Evolutionary conservation across 2,329 filamentous ascomycete species (phyloP).

Genomic region (Aaosphaeria pasadenensis): DNA sequence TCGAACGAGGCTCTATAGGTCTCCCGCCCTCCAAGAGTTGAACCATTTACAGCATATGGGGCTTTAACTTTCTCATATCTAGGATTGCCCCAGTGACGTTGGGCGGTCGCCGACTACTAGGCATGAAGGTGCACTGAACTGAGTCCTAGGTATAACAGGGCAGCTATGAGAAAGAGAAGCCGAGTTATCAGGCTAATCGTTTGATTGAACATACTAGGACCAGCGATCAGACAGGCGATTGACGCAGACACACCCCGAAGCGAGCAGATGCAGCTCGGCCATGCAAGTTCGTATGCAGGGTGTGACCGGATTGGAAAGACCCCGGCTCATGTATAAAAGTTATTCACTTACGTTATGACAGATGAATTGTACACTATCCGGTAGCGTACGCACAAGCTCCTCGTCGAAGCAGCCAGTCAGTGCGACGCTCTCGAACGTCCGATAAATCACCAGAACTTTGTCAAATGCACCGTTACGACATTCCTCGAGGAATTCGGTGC

Average conservation of each 20-base stretch:
- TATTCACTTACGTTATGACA: conserved; percentile 42
- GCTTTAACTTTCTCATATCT: too few species aligned
- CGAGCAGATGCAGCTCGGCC: conserved; percentile 3
- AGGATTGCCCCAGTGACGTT: too few species aligned
- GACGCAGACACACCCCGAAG: conserved; percentile 1
- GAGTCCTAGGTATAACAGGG: too few species aligned
- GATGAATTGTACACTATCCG: conserved; percentile 38
- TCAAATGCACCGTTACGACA: conserved; percentile 64
- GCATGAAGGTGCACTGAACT: too few species aligned
- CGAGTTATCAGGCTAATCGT: too few species aligned
- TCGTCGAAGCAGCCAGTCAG: conserved; percentile 69
- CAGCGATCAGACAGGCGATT: not conserved
- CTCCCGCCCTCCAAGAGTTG: too few species aligned
- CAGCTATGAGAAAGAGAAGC: too few species aligned
- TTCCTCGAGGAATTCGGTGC: conserved; percentile 67
- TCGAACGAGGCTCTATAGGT: too few species aligned
- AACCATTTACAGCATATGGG: too few species aligned
- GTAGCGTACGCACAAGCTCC: conserved; percentile 59
- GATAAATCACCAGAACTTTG: conserved; percentile 63
- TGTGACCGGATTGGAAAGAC: not conserved
- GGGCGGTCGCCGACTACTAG: too few species aligned
- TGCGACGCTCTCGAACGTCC: conserved; percentile 64
- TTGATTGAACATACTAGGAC: not conserved
- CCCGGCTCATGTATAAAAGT: not conserved
- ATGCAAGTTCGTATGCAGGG: conserved; percentile 4